Percentiles rank a stretch among this genome's conserved stretches.
Evolutionary conservation across 129 eudicot genomes (phyloP).

Genomic region (Logfia minima): DNA sequence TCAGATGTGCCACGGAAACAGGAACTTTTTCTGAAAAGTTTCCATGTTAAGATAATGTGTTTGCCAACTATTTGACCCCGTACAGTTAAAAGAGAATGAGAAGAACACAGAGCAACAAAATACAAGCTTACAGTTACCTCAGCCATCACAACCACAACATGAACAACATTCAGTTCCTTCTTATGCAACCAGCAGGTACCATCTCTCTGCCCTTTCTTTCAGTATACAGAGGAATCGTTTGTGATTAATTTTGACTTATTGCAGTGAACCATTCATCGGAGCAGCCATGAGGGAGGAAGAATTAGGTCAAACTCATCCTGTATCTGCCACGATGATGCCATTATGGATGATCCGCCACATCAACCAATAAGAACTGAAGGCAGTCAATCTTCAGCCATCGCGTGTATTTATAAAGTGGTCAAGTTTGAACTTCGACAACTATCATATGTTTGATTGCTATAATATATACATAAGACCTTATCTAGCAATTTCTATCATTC

Average conservation of each 20-base stretch:
- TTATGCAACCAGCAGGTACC: slow-evolving; percentile 43
- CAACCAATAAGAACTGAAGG: slow-evolving; percentile 23
- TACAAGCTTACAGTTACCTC: slow-evolving; percentile 31
- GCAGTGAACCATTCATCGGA: slow-evolving; percentile 35
- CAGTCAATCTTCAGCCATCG: background rate
- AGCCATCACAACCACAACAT: slow-evolving; percentile 16
- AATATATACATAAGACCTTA: slow-evolving; percentile 16
- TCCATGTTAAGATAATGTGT: background rate
- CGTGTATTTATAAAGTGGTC: slow-evolving; percentile 15
- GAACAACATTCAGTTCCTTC: slow-evolving; percentile 30
- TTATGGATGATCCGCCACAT: slow-evolving; percentile 59
- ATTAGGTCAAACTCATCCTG: slow-evolving; percentile 22
- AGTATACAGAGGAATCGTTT: background rate
- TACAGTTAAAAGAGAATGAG: slow-evolving; percentile 63
- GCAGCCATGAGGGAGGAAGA: slow-evolving; percentile 26
- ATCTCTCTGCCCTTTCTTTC: background rate
- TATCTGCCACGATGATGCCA: slow-evolving; percentile 35
- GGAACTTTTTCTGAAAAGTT: background rate
- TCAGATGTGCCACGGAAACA: background rate
- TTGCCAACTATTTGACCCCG: background rate
- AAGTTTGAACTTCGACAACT: slow-evolving; percentile 6
- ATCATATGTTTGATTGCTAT: slow-evolving; percentile 9
- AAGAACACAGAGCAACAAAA: slow-evolving; percentile 39
- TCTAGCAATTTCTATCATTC: background rate
- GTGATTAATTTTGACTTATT: background rate